Evolutionary conservation across 768 basidiomycete species (phyloP).

Genomic region (Lactarius tabidus): DNA sequence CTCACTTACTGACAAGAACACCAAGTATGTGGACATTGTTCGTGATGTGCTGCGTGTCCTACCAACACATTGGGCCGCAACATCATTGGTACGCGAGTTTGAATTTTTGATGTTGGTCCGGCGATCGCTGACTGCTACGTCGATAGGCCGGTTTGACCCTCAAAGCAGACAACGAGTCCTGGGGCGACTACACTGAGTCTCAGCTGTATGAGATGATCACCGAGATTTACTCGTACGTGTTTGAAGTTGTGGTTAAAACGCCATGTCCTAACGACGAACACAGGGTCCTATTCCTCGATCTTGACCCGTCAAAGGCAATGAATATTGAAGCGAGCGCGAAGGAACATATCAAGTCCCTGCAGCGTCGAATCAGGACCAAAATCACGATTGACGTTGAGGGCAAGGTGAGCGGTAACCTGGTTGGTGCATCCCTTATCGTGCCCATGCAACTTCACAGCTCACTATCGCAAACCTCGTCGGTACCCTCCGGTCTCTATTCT

Average conservation of each 20-base stretch:
- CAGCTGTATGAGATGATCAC: slow-evolving; percentile 63
- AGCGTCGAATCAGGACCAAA: slow-evolving; percentile 51
- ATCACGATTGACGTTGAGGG: slow-evolving; percentile 40
- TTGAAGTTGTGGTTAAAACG: neutral
- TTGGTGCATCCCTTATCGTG: neutral
- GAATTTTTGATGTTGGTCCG: neutral
- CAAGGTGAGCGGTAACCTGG: slow-evolving; percentile 37
- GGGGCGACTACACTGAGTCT: slow-evolving; percentile 57
- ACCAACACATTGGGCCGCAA: slow-evolving; percentile 66
- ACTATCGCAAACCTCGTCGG: slow-evolving; percentile 42
- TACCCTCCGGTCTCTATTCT: slow-evolving; percentile 46
- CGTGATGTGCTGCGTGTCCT: slow-evolving; percentile 61
- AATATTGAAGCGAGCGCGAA: slow-evolving; percentile 49
- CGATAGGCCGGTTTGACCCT: slow-evolving; percentile 67
- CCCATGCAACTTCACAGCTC: slow-evolving; percentile 27
- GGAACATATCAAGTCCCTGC: slow-evolving; percentile 49
- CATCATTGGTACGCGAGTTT: slow-evolving; percentile 53
- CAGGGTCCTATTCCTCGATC: slow-evolving; percentile 75
- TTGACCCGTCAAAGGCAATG: slow-evolving; percentile 57
- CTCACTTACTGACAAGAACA: slow-evolving; percentile 49
- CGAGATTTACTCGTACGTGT: slow-evolving; percentile 67
- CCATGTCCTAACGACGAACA: neutral
- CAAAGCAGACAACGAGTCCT: slow-evolving; percentile 48
- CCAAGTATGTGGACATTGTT: slow-evolving; percentile 58
- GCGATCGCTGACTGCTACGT: neutral